Conservation (phyloP, 2,329 filamentous ascomycete genomes). For the Penicillium hordei region DNA sequence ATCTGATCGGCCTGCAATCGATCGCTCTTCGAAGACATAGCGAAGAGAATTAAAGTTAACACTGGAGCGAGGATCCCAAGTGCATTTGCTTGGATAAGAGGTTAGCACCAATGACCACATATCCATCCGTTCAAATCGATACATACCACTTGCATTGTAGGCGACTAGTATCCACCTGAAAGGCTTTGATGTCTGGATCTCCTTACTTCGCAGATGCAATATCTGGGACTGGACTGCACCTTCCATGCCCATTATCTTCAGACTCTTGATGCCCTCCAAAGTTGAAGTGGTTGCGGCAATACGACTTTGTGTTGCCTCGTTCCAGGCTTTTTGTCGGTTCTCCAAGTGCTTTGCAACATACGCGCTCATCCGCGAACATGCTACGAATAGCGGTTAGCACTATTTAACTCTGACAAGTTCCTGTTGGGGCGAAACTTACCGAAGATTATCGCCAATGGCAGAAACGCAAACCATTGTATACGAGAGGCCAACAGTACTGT, state of each 20-base stretch:
- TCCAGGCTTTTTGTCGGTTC: slow-evolving; percentile 3
- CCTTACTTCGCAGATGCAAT: neutral
- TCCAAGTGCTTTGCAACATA: slow-evolving; percentile 8
- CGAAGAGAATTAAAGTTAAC: neutral
- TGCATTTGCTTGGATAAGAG: neutral
- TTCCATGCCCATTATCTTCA: slow-evolving; percentile 7
- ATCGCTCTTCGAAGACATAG: neutral
- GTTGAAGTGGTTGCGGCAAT: neutral
- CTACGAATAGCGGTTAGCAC: neutral
- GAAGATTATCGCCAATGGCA: neutral
- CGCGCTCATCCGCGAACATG: slow-evolving; percentile 5
- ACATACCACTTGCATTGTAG: slow-evolving; percentile 8
- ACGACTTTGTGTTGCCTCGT: neutral
- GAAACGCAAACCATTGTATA: neutral
- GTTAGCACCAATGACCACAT: neutral
- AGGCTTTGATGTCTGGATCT: neutral
- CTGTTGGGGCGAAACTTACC: neutral
- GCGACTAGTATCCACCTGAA: slow-evolving; percentile 4
- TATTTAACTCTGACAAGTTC: neutral
- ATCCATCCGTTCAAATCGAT: neutral
- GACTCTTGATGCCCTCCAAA: slow-evolving; percentile 3
- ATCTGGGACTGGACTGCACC: neutral
- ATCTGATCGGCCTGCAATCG: neutral
- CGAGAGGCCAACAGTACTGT: neutral
- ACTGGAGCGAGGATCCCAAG: neutral